These are phyloP conservation scores for Trichothecium sympodiale DNA, from an alignment of 2,329 filamentous ascomycete species.

Conservation along the genomic window DNA sequence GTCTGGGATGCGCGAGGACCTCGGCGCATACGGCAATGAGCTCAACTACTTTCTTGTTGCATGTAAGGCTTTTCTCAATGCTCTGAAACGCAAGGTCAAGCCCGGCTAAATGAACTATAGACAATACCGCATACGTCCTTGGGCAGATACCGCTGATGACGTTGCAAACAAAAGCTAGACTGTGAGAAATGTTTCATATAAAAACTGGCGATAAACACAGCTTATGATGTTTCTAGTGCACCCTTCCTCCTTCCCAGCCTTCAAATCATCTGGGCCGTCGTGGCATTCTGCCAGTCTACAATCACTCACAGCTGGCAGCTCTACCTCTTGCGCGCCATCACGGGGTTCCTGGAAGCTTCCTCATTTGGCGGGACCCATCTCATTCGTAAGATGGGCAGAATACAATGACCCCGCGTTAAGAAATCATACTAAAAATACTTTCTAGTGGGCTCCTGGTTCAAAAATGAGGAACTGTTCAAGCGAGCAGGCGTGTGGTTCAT, in stretches of 20 bases:
- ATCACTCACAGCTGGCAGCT: constrained; percentile 13
- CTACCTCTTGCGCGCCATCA: constrained; percentile 12
- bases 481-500: constrained; percentile 37
- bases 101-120: no score
- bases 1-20: constrained; percentile 37
- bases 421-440: background rate
- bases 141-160: constrained; percentile 15
- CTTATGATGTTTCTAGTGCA: constrained; percentile 6
- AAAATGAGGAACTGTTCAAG: constrained; percentile 28
- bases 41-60: no score
- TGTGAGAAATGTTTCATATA: constrained; percentile 7
- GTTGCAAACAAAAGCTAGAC: constrained; percentile 12
- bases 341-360: constrained; percentile 12
- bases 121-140: constrained; percentile 24
- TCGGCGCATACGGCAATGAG: constrained; percentile 28
- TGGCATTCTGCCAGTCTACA: constrained; percentile 13
- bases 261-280: constrained; percentile 13
- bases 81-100: no score
- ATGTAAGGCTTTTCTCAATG: no score
- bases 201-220: no score
- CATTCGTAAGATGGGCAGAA: constrained; percentile 10
- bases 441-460: constrained; percentile 17
- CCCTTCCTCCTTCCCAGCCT: constrained; percentile 11
- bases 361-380: constrained; percentile 15
- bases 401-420: no score